Conservation (phyloP, 2,329 filamentous ascomycete genomes). For the Fusarium albosuccineum region DNA sequence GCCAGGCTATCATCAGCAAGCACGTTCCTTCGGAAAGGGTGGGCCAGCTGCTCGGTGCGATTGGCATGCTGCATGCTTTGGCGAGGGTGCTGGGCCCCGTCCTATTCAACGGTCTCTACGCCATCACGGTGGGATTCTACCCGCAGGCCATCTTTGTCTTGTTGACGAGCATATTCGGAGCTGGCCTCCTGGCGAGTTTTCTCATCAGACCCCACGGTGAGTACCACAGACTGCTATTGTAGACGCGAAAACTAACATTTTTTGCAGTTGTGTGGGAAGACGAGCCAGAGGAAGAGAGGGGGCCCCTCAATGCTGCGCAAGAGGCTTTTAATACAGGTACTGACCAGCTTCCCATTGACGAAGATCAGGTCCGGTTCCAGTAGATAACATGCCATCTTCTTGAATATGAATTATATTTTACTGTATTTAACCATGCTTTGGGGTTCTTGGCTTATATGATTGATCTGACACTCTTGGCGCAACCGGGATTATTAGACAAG, state of each 20-base stretch:
- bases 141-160: conserved; percentile 88
- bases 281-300: conserved; percentile 39
- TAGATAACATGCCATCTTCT: conserved; percentile 6
- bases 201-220: conserved; percentile 81
- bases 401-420: neutral
- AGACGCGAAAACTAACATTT: conserved; percentile 27
- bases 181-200: conserved; percentile 75
- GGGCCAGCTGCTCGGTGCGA: conserved; percentile 89
- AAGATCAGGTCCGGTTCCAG: conserved; percentile 48
- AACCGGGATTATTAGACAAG: neutral
- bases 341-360: conserved; percentile 39
- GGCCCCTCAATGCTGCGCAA: conserved; percentile 36
- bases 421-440: neutral
- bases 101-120: conserved; percentile 89
- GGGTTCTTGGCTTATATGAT: neutral
- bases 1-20: conserved; percentile 89
- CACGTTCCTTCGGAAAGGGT: conserved; percentile 87
- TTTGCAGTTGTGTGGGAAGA: conserved; percentile 52
- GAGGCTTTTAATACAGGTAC: conserved; percentile 20
- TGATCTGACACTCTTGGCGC: neutral
- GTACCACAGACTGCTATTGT: conserved; percentile 52
- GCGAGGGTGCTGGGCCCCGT: conserved; percentile 83
- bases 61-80: conserved; percentile 86
- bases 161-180: conserved; percentile 73
- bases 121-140: conserved; percentile 80